Evolutionary conservation across 2,329 filamentous ascomycete species (phyloP).

Genomic region (Lasiodiplodia hormozganensis): DNA sequence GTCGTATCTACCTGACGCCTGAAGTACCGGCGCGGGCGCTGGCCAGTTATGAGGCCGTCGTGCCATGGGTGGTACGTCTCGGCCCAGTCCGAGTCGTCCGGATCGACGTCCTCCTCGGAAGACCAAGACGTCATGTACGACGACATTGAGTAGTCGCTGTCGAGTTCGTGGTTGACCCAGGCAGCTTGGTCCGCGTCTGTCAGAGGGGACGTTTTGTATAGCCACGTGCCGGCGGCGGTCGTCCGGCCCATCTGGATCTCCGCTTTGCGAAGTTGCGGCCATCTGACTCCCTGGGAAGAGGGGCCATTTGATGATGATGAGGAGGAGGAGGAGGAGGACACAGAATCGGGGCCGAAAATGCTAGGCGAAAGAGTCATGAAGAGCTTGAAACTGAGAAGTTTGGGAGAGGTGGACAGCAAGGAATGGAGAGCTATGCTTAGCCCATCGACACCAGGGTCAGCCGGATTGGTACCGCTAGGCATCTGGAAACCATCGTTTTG

Average conservation of each 20-base stretch:
- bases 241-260: conserved; percentile 1
- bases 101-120: neutral
- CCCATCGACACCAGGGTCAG: neutral
- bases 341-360: neutral
- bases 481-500: neutral
- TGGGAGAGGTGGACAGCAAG: neutral
- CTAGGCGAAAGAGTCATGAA: neutral
- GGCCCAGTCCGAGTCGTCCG: conserved; percentile 4
- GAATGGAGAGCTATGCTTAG: neutral
- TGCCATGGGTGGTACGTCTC: conserved; percentile 3
- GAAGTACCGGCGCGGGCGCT: neutral
- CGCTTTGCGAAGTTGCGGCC: neutral
- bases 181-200: neutral
- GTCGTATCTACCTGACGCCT: neutral
- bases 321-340: neutral
- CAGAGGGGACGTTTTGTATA: neutral
- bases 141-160: neutral
- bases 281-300: neutral
- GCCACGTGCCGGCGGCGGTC: conserved; percentile 10
- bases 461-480: neutral
- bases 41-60: neutral
- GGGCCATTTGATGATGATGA: neutral
- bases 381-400: neutral
- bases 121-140: neutral
- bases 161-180: neutral